Percentiles rank a stretch among this genome's conserved stretches.
Conservation (phyloP, 441 rosid genomes). For the Eugenia klotzschiana region DNA sequence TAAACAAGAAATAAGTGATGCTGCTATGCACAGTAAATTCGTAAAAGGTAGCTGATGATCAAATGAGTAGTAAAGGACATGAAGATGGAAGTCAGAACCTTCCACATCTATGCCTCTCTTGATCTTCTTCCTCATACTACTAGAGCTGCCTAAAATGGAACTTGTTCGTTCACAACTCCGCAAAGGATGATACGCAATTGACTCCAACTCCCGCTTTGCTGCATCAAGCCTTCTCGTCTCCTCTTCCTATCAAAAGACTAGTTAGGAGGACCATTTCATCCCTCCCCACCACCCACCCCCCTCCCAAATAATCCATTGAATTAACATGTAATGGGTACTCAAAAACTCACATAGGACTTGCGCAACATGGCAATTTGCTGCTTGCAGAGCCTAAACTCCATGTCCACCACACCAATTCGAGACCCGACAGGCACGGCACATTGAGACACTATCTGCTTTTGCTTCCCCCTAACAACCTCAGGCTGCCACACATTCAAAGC, state of each 20-base stretch:
- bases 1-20: background rate
- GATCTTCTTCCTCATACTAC: conserved; percentile 29
- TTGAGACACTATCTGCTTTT: conserved; percentile 65
- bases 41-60: background rate
- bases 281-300: background rate
- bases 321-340: background rate
- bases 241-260: conserved; percentile 26
- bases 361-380: conserved; percentile 40
- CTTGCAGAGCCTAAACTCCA: conserved; percentile 74
- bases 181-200: conserved; percentile 64
- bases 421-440: conserved; percentile 51
- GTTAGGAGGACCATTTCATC: background rate
- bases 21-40: background rate
- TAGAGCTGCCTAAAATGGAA: conserved; percentile 8
- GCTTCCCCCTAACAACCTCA: conserved; percentile 46
- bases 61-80: background rate
- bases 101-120: conserved; percentile 23
- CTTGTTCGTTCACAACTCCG: conserved; percentile 19
- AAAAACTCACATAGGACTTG: conserved; percentile 44
- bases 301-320: background rate
- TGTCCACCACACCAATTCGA: conserved; percentile 42
- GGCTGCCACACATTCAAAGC: conserved; percentile 96
- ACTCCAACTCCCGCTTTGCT: conserved; percentile 44
- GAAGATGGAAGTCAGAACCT: conserved; percentile 10
- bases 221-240: conserved; percentile 32